Evolutionary conservation across 2,329 filamentous ascomycete genomes (phyloP).

Genomic region (Tolypocladium paradoxum): DNA sequence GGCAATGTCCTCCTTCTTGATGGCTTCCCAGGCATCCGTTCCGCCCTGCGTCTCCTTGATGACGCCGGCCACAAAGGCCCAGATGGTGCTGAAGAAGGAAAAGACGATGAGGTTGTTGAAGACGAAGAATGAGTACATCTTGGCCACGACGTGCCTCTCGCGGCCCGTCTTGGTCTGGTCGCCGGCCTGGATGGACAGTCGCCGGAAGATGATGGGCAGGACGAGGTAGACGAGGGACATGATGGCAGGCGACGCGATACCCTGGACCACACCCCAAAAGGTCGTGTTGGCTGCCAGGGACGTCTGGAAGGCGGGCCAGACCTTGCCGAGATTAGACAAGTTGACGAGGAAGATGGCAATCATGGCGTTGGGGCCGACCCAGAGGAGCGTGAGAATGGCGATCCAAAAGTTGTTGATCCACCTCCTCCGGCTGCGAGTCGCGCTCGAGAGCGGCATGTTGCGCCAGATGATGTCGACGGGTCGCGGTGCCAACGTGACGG

Average conservation of each 20-base stretch:
- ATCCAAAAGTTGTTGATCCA: conserved; percentile 82
- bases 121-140: conserved; percentile 90
- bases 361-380: conserved; percentile 85
- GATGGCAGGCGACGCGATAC: conserved; percentile 78
- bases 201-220: conserved; percentile 83
- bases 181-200: conserved; percentile 70
- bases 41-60: conserved; percentile 46
- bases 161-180: conserved; percentile 87
- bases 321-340: conserved; percentile 62
- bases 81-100: conserved; percentile 78
- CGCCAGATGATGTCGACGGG: conserved; percentile 95
- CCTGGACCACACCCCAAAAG: conserved; percentile 82
- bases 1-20: conserved; percentile 54
- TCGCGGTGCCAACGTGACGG: conserved; percentile 67
- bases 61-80: conserved; percentile 59
- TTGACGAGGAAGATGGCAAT: conserved; percentile 92
- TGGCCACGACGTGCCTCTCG: conserved; percentile 81
- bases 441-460: conserved; percentile 66
- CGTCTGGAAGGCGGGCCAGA: conserved; percentile 67
- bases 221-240: conserved; percentile 81
- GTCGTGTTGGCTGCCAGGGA: conserved; percentile 51
- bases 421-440: conserved; percentile 58
- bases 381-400: conserved; percentile 65
- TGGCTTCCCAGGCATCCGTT: conserved; percentile 56
- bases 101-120: conserved; percentile 96